Base-by-base conservation (phyloP, 345 rosid genomes). In the Ailanthus altissimus region DNA sequence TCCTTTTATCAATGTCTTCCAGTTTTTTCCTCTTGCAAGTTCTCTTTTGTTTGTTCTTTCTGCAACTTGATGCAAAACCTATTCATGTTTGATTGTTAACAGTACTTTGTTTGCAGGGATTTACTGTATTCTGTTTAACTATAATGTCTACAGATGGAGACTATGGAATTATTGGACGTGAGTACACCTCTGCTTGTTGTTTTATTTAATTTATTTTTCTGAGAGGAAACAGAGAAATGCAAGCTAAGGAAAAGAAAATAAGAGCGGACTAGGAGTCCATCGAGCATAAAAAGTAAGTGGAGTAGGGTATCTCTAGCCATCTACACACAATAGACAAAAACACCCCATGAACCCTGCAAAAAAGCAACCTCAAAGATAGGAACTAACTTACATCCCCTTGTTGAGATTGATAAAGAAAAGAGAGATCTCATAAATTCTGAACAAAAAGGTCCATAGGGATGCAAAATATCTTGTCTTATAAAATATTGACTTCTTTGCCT, bases 81-180 rank as follows among this genome's bases (percentile, higher is more conserved):
- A 6, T n/a, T 46, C 40, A 40, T 57, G 36, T 63, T 46, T 26
- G 32, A 36, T 58, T 50, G 54, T 38, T 43, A 54, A 26, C 51
- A 68, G 43, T 47, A 67, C 53, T 43, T 64, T n/a, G 42, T 51
- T 23, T 83, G 81, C 84, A 81, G 86, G 84, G 77, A 16, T 72
- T 68, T 28, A 46, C 75, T 10, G 15, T 50, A 53, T 81, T 81
- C 75, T 84, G 86, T 73, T 67, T 81, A 76, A 73, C 84, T 1
- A 26, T 81, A 13, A 67, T 76, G 77, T 65, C 57, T 18, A 70
- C 23, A 9, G 61, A 76, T 23, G 76, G 50, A 21, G 75, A 81
- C 65, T 74, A 72, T 73, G 84, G 79, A 36, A 63, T 81, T 32
- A 81, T 84, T 69, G 86, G 86, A 74, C 84, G 84, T 84, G 65